Conservation (phyloP, 2,329 filamentous ascomycete genomes). For the Calonectria crousiana region DNA sequence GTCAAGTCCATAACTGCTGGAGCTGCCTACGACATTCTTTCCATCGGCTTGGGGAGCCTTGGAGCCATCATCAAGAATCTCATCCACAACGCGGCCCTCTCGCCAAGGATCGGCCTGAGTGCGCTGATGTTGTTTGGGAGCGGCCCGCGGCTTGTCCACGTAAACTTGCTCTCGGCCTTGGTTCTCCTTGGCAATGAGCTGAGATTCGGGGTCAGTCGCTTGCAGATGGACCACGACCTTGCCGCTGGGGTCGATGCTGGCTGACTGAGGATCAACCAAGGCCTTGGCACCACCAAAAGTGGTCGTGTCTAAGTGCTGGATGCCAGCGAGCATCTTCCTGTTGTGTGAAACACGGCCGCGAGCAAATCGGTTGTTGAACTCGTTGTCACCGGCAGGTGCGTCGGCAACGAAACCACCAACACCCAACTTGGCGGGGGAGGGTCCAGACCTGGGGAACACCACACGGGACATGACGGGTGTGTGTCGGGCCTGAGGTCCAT, state of each 20-base stretch:
- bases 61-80: slow-evolving; percentile 40
- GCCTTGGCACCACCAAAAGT: slow-evolving; percentile 67
- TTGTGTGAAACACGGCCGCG: slow-evolving; percentile 29
- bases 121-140: slow-evolving; percentile 21
- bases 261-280: slow-evolving; percentile 60
- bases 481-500: slow-evolving; percentile 67
- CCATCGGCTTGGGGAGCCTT: slow-evolving; percentile 62
- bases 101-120: slow-evolving; percentile 35
- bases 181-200: slow-evolving; percentile 61
- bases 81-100: slow-evolving; percentile 42
- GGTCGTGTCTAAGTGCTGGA: slow-evolving; percentile 59
- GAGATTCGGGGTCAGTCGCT: slow-evolving; percentile 53
- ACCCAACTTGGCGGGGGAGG: slow-evolving; percentile 59
- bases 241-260: slow-evolving; percentile 63
- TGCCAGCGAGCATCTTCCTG: slow-evolving; percentile 48
- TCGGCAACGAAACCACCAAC: slow-evolving; percentile 67
- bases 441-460: slow-evolving; percentile 56
- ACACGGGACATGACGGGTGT: slow-evolving; percentile 65
- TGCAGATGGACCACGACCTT: slow-evolving; percentile 59
- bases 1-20: slow-evolving; percentile 54
- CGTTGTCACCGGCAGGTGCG: slow-evolving; percentile 55
- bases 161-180: slow-evolving; percentile 52
- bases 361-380: slow-evolving; percentile 52
- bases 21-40: slow-evolving; percentile 59
- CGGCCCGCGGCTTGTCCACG: slow-evolving; percentile 38